A percentile compares a stretch with the other conserved stretches of the same genome.
phyloP scores from a whole-genome alignment of 345 rosid genomes.

The Eucalyptus brandiana region DNA sequence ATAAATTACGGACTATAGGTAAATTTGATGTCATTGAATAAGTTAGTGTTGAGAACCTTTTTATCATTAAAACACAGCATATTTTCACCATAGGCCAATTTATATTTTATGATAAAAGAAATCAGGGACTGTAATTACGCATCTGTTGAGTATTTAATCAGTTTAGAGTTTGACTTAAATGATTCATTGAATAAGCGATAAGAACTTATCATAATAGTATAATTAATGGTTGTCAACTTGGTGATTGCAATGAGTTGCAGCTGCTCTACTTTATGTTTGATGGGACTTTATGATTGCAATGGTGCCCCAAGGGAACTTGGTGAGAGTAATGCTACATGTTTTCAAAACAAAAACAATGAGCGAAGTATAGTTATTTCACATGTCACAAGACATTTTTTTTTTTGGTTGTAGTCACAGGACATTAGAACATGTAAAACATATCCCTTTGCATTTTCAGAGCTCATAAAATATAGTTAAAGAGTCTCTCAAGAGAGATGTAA shows the following conservation, averaged over 20 bases:
- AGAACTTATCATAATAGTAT: neutral
- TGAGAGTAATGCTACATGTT: neutral
- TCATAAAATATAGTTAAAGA: neutral
- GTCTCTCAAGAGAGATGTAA: neutral
- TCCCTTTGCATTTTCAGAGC: neutral
- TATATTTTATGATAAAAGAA: neutral
- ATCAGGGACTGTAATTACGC: neutral
- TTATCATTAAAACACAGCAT: neutral
- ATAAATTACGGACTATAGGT: neutral
- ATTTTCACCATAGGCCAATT: neutral
- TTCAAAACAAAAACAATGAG: neutral
- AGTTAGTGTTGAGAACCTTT: neutral
- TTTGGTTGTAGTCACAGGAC: neutral
- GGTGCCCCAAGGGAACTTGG: neutral
- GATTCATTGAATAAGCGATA: neutral
- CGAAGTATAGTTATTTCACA: neutral
- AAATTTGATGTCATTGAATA: neutral
- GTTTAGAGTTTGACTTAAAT: neutral
- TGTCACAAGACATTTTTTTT: neutral
- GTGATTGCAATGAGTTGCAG: neutral
- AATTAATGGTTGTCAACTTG: neutral
- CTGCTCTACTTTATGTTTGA: neutral
- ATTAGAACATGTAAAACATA: neutral
- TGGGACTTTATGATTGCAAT: neutral
- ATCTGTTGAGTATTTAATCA: neutral